These are phyloP conservation scores for Nakaseomyces glabratus DNA, from an alignment of 1,139 yeast genomes.

Conservation along the genomic window DNA sequence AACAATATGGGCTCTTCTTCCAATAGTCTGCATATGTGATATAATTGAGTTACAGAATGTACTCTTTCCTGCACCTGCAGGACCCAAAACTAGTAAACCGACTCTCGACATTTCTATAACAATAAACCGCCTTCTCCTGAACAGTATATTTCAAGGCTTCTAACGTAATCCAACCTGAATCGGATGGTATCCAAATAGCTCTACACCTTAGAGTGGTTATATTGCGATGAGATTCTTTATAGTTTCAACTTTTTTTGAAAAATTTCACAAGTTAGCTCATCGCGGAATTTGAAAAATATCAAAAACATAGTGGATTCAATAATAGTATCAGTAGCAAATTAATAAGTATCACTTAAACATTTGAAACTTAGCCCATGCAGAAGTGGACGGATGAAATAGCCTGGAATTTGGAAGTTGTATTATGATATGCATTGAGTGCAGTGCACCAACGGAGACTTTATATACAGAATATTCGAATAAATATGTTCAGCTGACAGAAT, in stretches of 20 bases:
- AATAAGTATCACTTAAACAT: not conserved
- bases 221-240: too few relatives aligned
- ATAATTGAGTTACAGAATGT: conserved; percentile 87
- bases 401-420: too few relatives aligned
- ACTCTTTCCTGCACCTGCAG: conserved; percentile 95
- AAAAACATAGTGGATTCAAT: not conserved
- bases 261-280: too few relatives aligned
- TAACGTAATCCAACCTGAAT: too few relatives aligned
- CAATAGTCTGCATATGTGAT: conserved; percentile 79
- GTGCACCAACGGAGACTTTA: conserved; percentile 51
- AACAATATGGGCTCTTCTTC: conserved; percentile 89
- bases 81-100: conserved; percentile 92
- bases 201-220: too few relatives aligned
- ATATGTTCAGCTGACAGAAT: conserved; percentile 72
- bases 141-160: too few relatives aligned
- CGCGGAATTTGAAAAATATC: conserved; percentile 11
- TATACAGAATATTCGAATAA: conserved; percentile 68
- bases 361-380: not conserved
- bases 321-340: not conserved
- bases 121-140: too few relatives aligned
- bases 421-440: conserved; percentile 93
- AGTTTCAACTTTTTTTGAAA: too few relatives aligned
- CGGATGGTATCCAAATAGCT: too few relatives aligned
- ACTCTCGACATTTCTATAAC: conserved; percentile 98
- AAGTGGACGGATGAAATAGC: not conserved